A percentile compares a stretch with the other conserved stretches of the same genome.
These are phyloP conservation scores for Penicillium sp. DNA, from an alignment of 2,329 filamentous ascomycete species.

Conservation along the genomic window DNA sequence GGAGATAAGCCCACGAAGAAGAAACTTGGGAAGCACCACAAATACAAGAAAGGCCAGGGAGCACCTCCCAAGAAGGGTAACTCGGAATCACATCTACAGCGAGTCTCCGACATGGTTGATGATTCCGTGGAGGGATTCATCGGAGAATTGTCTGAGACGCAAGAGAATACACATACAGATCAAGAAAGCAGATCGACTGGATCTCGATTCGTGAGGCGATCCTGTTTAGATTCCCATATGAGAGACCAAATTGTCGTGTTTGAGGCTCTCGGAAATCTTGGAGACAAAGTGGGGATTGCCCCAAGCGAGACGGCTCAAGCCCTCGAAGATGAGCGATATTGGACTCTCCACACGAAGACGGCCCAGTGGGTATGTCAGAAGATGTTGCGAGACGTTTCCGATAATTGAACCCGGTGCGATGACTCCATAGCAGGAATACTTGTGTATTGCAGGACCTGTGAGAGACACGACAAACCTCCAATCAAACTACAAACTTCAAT, in stretches of 20 bases:
- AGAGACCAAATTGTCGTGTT: constrained; percentile 64
- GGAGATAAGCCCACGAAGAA: constrained; percentile 1
- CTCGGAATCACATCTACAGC: constrained; percentile 15
- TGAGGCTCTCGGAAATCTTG: constrained; percentile 56
- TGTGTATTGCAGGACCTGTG: background rate
- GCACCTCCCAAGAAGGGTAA: constrained; percentile 1
- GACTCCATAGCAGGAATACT: background rate
- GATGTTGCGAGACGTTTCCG: constrained; percentile 32
- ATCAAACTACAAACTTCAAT: background rate
- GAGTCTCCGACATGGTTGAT: constrained; percentile 45
- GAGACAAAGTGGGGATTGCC: constrained; percentile 10
- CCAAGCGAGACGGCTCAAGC: constrained; percentile 19
- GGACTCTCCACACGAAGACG: constrained; percentile 49
- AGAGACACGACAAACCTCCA: background rate
- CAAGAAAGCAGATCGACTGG: too few relatives aligned
- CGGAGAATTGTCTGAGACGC: constrained; percentile 45
- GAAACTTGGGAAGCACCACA: constrained; percentile 11
- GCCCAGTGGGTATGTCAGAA: constrained; percentile 50
- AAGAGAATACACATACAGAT: background rate
- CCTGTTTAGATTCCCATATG: constrained; percentile 59
- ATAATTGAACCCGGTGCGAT: background rate
- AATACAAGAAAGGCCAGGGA: constrained; percentile 10
- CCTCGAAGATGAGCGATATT: constrained; percentile 35
- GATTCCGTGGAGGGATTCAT: constrained; percentile 51
- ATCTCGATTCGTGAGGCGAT: constrained; percentile 22